Base-by-base conservation (phyloP, 2,329 filamentous ascomycete genomes). In the Bipolaris bicolor region DNA sequence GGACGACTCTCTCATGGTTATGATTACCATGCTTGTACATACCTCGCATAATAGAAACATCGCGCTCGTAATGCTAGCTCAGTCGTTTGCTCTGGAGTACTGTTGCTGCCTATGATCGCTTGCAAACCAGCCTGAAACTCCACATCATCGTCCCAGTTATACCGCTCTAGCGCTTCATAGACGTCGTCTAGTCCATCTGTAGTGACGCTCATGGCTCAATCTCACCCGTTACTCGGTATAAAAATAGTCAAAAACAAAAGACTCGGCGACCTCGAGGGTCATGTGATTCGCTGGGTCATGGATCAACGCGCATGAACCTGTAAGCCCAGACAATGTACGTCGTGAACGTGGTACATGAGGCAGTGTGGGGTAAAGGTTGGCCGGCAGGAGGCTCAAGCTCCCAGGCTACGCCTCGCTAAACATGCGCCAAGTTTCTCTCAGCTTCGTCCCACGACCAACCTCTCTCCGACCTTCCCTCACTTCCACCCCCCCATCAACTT, bases 111-210 rank as follows among this genome's bases (percentile, higher is more conserved):
- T 46, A 90, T 80, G 62, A 90, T 90, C 57, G 87, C 86, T 60
- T 80, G 79, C 46, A 90, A 82, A 47, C 88, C 88, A 46, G 83
- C 86, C 77, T 90, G 86, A 68, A 91, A 92, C 62, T 86, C 85
- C 49, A 82, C 80, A 75, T 92, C 89, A 60, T 83, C 83, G 58
- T 82, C 81, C 89, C 89, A 92, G 16, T 84, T 82, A 69, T 91
- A 91, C 22, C 77, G 76, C 66, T 90, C 86, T 49, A 91, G 84
- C 60, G 87, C 83, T 55, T 80, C 77, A 72, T 86, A 90, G 57
- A 87, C 61, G 33, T 68, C 64, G 44, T 64, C 56, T n/a, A 65
- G 61, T 44, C 64, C 67, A 46, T 67, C 66, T 18, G 67, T 65
- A 22, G 61, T 50, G 44, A 63, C 62, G 61, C 68, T 72, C 70